Base-by-base conservation (phyloP, 139 green algal genomes). In the Picochlorum sp. region DNA sequence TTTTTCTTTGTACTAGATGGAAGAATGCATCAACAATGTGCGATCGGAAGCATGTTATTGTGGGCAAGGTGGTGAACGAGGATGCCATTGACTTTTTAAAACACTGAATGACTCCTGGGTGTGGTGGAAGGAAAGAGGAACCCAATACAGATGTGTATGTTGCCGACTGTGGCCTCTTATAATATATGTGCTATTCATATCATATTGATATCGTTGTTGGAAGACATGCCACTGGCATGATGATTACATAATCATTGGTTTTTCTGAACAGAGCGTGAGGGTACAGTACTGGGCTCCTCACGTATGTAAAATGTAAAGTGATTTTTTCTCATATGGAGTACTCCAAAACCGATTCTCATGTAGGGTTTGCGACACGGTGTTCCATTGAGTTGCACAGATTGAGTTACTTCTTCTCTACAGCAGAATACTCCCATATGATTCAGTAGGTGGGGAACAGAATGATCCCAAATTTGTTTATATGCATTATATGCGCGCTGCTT, bases 11-110 rank as follows among this genome's bases (percentile, higher is more conserved):
- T 86, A 9, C 65, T 95, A 9, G 47, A 21, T 41, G 34, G 34
- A 41, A 41, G 34, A 82, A 44, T 4, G 20, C 81, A 14, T 76
- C 79, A 4, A 81, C 81, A 1, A 68, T 88, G 62, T 85, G 84
- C 32, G 81, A 95, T 56, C 84, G 77, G 28, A 95, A 95, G 76
- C 89, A 95, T 66, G 84, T 94, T 3, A 83, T 95, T n/a, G 80
- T 94, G 38, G 88, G 88, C 6, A 59, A 66, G n/a, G 85, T 95
- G 10, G 57, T 89, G 18, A 65, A 65, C 56, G 23, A 50, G 18
- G 79, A 90, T 55, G 90, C 85, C 0, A 51, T 90, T 24, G 79
- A 92, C 0, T 66, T 96, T 32, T 62, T 59, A 94, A 21, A 37
- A 77, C 21, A 65, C 70, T 54, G 47, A 54, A 54, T 54, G 47